Evolutionary conservation across 495 filamentous ascomycete genomes (phyloP), one percentile per base, ranked within the genome.

Genomic region (Hypoxylon fragiforme): DNA sequence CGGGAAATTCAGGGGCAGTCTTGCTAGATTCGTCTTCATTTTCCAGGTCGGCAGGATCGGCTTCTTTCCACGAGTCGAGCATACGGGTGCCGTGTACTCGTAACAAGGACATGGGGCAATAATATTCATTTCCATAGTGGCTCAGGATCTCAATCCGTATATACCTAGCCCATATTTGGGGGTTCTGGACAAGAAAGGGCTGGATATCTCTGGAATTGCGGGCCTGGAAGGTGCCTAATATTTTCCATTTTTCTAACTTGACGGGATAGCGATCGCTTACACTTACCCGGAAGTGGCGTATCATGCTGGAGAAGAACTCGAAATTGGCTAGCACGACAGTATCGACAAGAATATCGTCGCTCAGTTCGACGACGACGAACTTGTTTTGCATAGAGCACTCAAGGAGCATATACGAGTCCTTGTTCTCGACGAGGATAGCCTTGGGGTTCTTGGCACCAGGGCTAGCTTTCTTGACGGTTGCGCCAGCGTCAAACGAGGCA

Each of bases 361-460:
- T 81, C 26, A 85, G 69, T 69, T 98, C 92, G 44, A 98, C 81
- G 56, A 97, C 89, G 44, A 97, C 78, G 70, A 95, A 95, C 71
- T 97, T 97, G 71, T 96, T 92, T 64, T 88, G 76, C 20, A 83
- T 84, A 0, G 82, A 82, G 65, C 94, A 98, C 64, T 92, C 87
- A 32, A 96, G 91, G 24, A 96, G 81, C 94, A 98, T 96, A 67
- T 98, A 98, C 64, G 88, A 91, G 73, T 98, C 94, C 74, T 97
- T 97, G 70, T 96, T 96, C 72, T 98, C 94, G 16, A 95, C 82
- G 15, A 98, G 74, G 14, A 98, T 86, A 14, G 91, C 84, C 26
- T 89, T 94, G 14, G 91, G 79, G 39, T 90, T 90, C 68, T 92
- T 94, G 46, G 85, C 85, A 62, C 90, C 56, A 0, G 80, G 75